Evolutionary conservation across 768 basidiomycete species (phyloP), one percentile per base, ranked within the genome.

Genomic region (Hericium rajendrae): DNA sequence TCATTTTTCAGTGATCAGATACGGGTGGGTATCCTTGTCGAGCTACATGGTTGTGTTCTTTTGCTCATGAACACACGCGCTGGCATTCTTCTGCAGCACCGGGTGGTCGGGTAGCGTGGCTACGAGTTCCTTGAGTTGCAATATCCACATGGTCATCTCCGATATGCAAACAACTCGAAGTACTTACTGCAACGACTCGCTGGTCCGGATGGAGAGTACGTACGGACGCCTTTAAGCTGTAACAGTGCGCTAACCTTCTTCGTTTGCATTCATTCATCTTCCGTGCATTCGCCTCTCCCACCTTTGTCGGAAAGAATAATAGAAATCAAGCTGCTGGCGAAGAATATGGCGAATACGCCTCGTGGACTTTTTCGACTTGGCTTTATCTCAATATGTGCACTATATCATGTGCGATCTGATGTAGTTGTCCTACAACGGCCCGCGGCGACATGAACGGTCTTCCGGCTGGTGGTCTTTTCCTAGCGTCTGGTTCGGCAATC

Each of bases 41-140:
- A 32, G 32, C 8, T 32, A 32, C 32, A 32, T 10, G 32, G 9
- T 32, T 10, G 32, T 28, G 15, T 15, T 5, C 8, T 6, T 51
- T 40, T 40, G 16, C n/a, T 48, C 18, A 20, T 32, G 52, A 46
- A 41, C 38, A 54, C 58, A 79, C 78, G 32, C 32, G 78, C 41
- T 53, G 57, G 41, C 20, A 41, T 38, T 39, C 26, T 48, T 18
- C 48, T 55, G 11, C 69, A 92, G 91, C 72, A 95, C 94, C 32
- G 95, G 95, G n/a, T 97, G 98, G 72, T 94, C 93, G 66, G 95
- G 95, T 59, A 94, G 71, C 94, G 95, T 66, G 94, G 93, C 22
- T 93, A 97, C 74, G 94, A 97, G 71, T 98, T 98, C 70, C 79
- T 99, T 48, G 95, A 99, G 70, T 98, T 98, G 66, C 97, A 97